Evolutionary conservation across 2,329 filamentous ascomycete genomes (phyloP), one percentile per base, ranked within the genome.

Genomic region (Paecilomyces variotii): DNA sequence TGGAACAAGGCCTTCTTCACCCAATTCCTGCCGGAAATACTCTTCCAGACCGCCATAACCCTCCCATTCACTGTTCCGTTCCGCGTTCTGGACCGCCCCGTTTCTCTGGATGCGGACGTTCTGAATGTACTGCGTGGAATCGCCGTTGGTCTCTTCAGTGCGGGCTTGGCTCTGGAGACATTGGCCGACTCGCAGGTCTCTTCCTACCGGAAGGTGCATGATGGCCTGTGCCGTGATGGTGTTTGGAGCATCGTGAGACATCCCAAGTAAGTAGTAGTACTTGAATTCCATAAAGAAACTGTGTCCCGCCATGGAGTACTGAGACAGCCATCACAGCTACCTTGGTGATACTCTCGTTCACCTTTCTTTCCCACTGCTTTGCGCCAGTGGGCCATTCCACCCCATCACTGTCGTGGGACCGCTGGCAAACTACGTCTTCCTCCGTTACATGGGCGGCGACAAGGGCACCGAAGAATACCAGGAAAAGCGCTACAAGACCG

Each of bases 231-330:
- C 61, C 77, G 79, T 12, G 76, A 82, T n/a, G 83, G 83, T 11
- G 84, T 86, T 30, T 86, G 82, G 82, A 83, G 81, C 63, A 77
- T 86, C 32, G 82, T 85, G 27, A 73, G 84, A 54, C 83, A 86
- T 70, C 84, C 84, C 0, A 86, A 86, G 82, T 85, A 74, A 69
- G 80, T 73, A 19, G n/a, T 10, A 6, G 19, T 19, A 19, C 19
- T 19, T 19, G 19, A n/a, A 7, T 9, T 30, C 28, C 14, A 34
- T 12, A 3, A 34, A 14, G 19, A 4, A 2, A 1, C 5, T 24
- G 34, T 7, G n/a, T 12, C 45, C 49, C 39, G n/a, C 30, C 7
- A 59, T 58, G 4, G 4, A 45, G 39, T 5, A 45, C 56, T 64
- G 54, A 59, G 27, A 11, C 25, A 12, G 24, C 9, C 9, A 52